Evolutionary conservation across 495 filamentous ascomycete species (phyloP), one percentile per base, ranked within the genome.

Genomic region (Amniculicola lignicola): DNA sequence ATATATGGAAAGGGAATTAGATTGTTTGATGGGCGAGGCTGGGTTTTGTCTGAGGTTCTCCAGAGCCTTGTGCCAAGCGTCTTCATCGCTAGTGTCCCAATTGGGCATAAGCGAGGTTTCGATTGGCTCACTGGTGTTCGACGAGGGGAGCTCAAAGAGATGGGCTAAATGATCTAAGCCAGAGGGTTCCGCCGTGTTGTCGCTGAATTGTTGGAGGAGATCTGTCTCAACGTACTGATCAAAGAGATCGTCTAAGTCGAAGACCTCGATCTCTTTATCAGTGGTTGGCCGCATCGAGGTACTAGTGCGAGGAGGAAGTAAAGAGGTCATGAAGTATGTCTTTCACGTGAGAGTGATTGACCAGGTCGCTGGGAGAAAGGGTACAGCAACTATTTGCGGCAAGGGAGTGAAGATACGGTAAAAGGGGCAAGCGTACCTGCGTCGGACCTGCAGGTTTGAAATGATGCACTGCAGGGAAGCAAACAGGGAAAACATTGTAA

Each of bases 231-330:
- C 60, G 50, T 70, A 70, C 41, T 71, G 66, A 31, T 72, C 63
- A 67, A 73, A 70, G 62, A 73, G 66, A 60, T 67, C 63, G 43
- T 73, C 67, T 31, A 55, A 36, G 43, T 69, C 68, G 16, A 67
- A 63, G 58, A 56, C 63, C 23, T 70, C 58, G 18, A 57, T 56
- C 25, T 70, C 69, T 70, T 72, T 71, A 64, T 70, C 61, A 66
- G 61, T 62, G 18, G 43, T 12, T 21, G 43, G 55, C 71, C 69
- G 69, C 58, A 70, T 70, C 35, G 54, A 54, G 68, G 48, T 29
- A 28, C 63, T 43, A 18, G 54, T 12, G 24, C 43, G 47, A 37
- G 45, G 58, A 33, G 15, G 48, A 39, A 51, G 46, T 56, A 60
- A 29, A 37, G 56, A 53, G 14, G 57, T 52, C 53, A 61, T 57